Conservation (phyloP, 1,284 basidiomycete genomes). For the Ganoderma sinense region DNA sequence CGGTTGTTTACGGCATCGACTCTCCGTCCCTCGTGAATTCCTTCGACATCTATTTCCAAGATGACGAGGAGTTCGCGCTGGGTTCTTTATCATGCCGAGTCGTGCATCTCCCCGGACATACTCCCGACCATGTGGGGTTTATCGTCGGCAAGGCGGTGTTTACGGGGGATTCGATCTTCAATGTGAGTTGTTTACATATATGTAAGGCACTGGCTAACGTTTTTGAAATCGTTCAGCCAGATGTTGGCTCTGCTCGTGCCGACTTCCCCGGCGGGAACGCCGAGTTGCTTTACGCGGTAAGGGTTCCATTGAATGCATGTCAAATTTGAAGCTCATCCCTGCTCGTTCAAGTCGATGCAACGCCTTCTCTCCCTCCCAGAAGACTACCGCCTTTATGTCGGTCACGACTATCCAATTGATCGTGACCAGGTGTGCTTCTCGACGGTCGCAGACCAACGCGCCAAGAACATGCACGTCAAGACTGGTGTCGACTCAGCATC, state of each 20-base stretch:
- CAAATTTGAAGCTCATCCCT: slow-evolving; percentile 15
- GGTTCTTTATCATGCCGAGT: slow-evolving; percentile 43
- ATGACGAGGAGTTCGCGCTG: slow-evolving; percentile 46
- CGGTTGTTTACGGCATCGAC: slow-evolving; percentile 44
- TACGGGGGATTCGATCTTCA: slow-evolving; percentile 51
- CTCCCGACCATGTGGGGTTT: slow-evolving; percentile 49
- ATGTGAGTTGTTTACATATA: slow-evolving; percentile 37
- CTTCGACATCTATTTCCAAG: slow-evolving; percentile 47
- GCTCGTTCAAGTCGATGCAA: slow-evolving; percentile 44
- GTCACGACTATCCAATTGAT: slow-evolving; percentile 49
- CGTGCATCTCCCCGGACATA: slow-evolving; percentile 48
- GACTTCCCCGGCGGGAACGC: slow-evolving; percentile 52
- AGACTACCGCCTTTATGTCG: slow-evolving; percentile 47
- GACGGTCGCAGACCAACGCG: slow-evolving; percentile 46
- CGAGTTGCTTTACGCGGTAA: slow-evolving; percentile 44
- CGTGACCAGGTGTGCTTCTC: slow-evolving; percentile 42
- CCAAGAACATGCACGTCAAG: slow-evolving; percentile 45
- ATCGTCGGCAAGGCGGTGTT: slow-evolving; percentile 48
- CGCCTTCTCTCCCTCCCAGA: slow-evolving; percentile 46
- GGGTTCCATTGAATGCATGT: slow-evolving; percentile 19
- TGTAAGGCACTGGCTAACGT: neutral
- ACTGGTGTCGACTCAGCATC: slow-evolving; percentile 39
- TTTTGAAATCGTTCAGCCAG: slow-evolving; percentile 37
- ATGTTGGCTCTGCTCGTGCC: slow-evolving; percentile 49
- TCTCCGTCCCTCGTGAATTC: slow-evolving; percentile 36